These are phyloP conservation scores for Alternaria sp. DNA, from an alignment of 2,329 filamentous ascomycete species.

Conservation along the genomic window DNA sequence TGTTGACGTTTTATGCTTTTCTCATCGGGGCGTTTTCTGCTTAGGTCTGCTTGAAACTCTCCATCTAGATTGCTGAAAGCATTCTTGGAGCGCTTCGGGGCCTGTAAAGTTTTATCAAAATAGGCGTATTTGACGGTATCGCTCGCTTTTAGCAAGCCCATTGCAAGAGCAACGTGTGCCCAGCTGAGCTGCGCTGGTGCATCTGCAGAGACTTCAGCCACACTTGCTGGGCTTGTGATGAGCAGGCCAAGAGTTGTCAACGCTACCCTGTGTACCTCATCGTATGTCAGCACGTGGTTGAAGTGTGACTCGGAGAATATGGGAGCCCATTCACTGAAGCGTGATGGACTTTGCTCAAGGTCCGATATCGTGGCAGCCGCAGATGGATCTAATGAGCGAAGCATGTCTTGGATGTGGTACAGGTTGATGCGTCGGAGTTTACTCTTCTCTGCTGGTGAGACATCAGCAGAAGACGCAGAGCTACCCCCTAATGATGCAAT, in stretches of 20 bases:
- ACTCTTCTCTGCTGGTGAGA: conserved; percentile 25
- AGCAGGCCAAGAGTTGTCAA: conserved; percentile 60
- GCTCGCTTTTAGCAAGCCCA: conserved; percentile 55
- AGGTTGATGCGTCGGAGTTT: conserved; percentile 65
- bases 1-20: conserved; percentile 55
- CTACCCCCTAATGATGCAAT: conserved; percentile 16
- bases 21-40: conserved; percentile 21
- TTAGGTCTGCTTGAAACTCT: conserved; percentile 7
- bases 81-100: conserved; percentile 16
- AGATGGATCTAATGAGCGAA: conserved; percentile 56
- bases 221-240: conserved; percentile 25
- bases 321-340: conserved; percentile 25
- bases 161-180: conserved; percentile 53
- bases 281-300: conserved; percentile 64
- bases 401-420: conserved; percentile 70
- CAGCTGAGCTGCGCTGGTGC: conserved; percentile 43
- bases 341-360: conserved; percentile 28
- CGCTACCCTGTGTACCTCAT: conserved; percentile 68
- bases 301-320: conserved; percentile 45
- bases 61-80: conserved; percentile 7
- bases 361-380: conserved; percentile 34
- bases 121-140: conserved; percentile 58
- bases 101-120: conserved; percentile 22
- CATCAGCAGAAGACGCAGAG: conserved; percentile 10
- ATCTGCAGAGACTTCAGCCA: conserved; percentile 1